Evolutionary conservation across 208 protist genomes (phyloP), one percentile per base, ranked within the genome.

Genomic region (Wallacemonas sp.): DNA sequence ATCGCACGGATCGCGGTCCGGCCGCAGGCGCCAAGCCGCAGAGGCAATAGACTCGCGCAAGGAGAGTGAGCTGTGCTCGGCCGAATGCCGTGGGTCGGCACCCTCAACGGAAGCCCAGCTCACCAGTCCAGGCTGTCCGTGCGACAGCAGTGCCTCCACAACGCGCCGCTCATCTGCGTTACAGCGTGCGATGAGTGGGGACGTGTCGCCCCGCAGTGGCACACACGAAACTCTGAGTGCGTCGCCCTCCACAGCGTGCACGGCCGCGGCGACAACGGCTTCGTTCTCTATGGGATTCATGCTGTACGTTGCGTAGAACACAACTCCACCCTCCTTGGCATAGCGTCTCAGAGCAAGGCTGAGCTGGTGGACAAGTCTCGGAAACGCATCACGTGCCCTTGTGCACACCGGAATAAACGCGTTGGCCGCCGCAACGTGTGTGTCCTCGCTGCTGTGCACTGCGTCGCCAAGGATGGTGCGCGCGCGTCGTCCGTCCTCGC

Each of bases 251-350:
- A 13, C 22, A 19, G 83, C 33, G 3, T 78, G 72, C 19, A 95
- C 70, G 4, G 82, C 80, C 19, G 83, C 78, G 34, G 78, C 87
- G 4, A 98, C 87, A 24, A 98, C 94, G 6, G 92, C 94, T 70
- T 98, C 95, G 65, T 98, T 92, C 78, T 98, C 95, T 6, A 98
- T 57, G 15, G 96, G 95, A 66, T 97, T 98, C 71, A 97, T 73
- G 37, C 86, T 95, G 58, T 93, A 94, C 17, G 95, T 98, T 8
- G 87, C 92, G 72, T 98, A 98, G 27, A 98, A 73, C 33, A 98
- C 79, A 29, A 79, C 71, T 8, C 94, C 93, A 29, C 66, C 65
- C 21, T 55, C 21, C 3, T 15, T 12, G 13, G 63, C 71, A 33
- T 65, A 70, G 37, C 66, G 59, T 54, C 58, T 46, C 27, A 85